Evolutionary conservation across 192 early-diverging fungal genomes (phyloP).

Genomic region (Diversispora eburnea): DNA sequence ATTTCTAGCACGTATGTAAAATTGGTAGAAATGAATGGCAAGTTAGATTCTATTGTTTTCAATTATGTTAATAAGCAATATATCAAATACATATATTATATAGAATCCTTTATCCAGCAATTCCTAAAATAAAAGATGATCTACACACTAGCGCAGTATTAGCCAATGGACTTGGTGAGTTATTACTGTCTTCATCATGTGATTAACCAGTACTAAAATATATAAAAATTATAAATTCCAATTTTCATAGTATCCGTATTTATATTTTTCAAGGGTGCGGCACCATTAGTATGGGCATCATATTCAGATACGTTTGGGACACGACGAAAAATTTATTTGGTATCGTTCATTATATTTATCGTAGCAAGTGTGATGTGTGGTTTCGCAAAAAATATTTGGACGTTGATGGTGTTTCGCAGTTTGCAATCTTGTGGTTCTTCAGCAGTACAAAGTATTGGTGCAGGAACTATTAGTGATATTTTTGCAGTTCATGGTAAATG

Average conservation of each 20-base stretch:
- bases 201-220: not conserved
- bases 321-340: conserved; percentile 39
- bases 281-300: conserved; percentile 44
- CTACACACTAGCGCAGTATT: conserved; percentile 4
- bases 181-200: not conserved
- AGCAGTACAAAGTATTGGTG: conserved; percentile 37
- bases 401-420: conserved; percentile 37
- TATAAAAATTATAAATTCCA: not conserved
- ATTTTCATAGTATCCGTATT: not conserved
- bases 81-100: too few relatives aligned
- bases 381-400: conserved; percentile 35
- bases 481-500: conserved; percentile 15
- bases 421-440: conserved; percentile 39
- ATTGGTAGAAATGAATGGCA: not conserved
- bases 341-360: conserved; percentile 39
- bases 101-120: conserved; percentile 20
- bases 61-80: not conserved
- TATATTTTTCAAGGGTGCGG: not conserved
- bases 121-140: not conserved
- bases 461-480: conserved; percentile 38
- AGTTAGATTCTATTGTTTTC: not conserved
- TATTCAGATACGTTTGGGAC: conserved; percentile 36
- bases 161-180: not conserved
- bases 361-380: conserved; percentile 36
- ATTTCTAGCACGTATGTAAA: conserved; percentile 7